These are phyloP conservation scores for Coniferiporia sulphurascens DNA, from an alignment of 1,284 basidiomycete genomes.

Conservation along the genomic window DNA sequence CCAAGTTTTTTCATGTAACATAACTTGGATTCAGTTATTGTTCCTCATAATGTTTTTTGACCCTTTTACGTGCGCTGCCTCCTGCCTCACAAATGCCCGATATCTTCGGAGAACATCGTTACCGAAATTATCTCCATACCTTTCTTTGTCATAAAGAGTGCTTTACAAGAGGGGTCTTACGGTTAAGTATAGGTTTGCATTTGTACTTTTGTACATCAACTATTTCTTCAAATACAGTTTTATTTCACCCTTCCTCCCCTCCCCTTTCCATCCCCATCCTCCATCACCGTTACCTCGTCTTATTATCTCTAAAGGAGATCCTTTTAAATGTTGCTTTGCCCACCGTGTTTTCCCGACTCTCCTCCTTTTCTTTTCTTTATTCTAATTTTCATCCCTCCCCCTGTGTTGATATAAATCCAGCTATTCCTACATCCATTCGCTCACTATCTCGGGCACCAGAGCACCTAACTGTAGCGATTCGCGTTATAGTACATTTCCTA, in stretches of 20 bases:
- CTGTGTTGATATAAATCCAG: conserved; percentile 3
- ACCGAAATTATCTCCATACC: not conserved
- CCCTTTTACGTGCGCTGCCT: conserved; percentile 2
- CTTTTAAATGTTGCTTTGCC: conserved; percentile 6
- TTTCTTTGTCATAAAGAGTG: not conserved
- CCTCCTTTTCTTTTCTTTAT: conserved; percentile 10
- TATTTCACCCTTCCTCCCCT: not conserved
- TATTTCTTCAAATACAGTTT: not conserved
- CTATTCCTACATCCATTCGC: not conserved
- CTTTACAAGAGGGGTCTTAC: not conserved
- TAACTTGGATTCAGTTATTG: not conserved
- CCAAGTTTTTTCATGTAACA: conserved; percentile 17
- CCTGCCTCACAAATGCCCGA: not conserved
- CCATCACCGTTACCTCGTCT: not conserved
- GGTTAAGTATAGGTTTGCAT: not conserved
- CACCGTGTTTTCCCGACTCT: conserved; percentile 6
- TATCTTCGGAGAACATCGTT: too few species aligned
- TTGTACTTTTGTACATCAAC: conserved; percentile 11
- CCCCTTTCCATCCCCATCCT: not conserved
- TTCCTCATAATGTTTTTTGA: not conserved
- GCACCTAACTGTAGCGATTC: conserved; percentile 1
- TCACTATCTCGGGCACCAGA: not conserved
- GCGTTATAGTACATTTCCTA: not conserved
- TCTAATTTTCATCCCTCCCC: not conserved
- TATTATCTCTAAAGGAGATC: conserved; percentile 12